phyloP scores from a whole-genome alignment of 495 filamentous ascomycete species.

The Penicillium manginii region DNA sequence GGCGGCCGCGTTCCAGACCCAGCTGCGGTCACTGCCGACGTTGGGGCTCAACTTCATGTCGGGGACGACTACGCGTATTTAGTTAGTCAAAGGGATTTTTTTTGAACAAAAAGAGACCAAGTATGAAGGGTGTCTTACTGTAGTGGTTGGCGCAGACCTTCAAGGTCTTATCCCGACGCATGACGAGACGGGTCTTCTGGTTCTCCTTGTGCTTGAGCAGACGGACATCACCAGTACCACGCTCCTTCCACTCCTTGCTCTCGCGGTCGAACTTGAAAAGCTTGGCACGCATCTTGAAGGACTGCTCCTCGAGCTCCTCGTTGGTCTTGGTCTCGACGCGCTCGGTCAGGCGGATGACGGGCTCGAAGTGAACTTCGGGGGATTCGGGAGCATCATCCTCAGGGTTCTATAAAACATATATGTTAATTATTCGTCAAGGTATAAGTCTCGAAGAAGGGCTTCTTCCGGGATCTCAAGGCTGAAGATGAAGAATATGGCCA shows the following conservation, averaged over 20 bases:
- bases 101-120: not conserved
- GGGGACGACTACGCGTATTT: constrained; percentile 71
- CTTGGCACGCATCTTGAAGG: constrained; percentile 99
- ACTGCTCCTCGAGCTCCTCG: constrained; percentile 96
- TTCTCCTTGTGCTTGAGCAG: constrained; percentile 98
- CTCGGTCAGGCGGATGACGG: constrained; percentile 91
- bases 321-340: constrained; percentile 97
- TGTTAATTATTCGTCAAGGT: not conserved
- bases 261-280: constrained; percentile 97
- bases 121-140: constrained; percentile 62
- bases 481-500: not conserved
- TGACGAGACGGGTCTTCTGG: constrained; percentile 95
- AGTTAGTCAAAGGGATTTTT: not conserved
- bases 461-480: not conserved
- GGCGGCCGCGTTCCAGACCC: constrained; percentile 98
- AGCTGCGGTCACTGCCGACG: constrained; percentile 95
- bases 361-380: constrained; percentile 95
- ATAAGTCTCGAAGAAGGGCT: not conserved
- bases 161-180: constrained; percentile 98
- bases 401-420: not conserved
- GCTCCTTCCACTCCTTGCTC: constrained; percentile 96
- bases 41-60: constrained; percentile 99
- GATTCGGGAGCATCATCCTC: constrained; percentile 76
- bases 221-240: constrained; percentile 94
- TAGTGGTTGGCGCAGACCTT: constrained; percentile 99